A percentile compares a stretch with the other conserved stretches of the same genome.
Conservation (phyloP, 768 basidiomycete species). For the Terana coerulea region DNA sequence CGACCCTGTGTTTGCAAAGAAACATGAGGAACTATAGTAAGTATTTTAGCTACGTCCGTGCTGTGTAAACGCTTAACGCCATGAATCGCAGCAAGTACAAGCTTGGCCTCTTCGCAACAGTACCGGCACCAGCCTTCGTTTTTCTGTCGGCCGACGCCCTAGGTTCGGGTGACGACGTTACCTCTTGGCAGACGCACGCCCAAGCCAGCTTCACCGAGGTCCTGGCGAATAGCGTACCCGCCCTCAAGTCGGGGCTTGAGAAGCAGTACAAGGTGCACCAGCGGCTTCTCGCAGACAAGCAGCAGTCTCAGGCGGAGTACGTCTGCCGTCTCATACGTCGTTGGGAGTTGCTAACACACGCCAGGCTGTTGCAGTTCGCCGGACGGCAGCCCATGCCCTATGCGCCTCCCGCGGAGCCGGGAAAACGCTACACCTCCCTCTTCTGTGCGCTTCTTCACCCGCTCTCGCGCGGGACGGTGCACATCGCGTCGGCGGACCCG, state of each 20-base stretch:
- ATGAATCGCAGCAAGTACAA: neutral
- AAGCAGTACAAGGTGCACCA: constrained; percentile 7
- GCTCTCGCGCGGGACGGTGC: constrained; percentile 24
- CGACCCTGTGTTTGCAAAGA: neutral
- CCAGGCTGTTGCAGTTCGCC: constrained; percentile 6
- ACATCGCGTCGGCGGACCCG: constrained; percentile 23
- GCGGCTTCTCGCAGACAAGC: neutral
- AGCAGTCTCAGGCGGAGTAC: constrained; percentile 3
- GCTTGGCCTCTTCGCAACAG: neutral
- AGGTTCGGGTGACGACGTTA: neutral
- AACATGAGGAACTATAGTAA: constrained; percentile 9
- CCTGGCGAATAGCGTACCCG: constrained; percentile 1
- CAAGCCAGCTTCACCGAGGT: neutral
- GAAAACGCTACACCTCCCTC: constrained; percentile 6
- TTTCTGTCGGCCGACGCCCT: constrained; percentile 3
- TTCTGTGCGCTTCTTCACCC: constrained; percentile 10
- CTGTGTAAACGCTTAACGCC: too few relatives aligned
- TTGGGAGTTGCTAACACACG: too few relatives aligned
- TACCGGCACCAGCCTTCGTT: constrained; percentile 5
- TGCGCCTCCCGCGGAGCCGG: neutral
- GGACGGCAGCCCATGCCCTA: constrained; percentile 7
- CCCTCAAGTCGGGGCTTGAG: constrained; percentile 2
- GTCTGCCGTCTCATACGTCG: too few relatives aligned
- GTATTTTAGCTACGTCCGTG: neutral
- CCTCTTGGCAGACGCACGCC: constrained; percentile 4